These are phyloP conservation scores for Keithomyces neogunnii DNA, from an alignment of 2,329 filamentous ascomycete species.

Conservation along the genomic window DNA sequence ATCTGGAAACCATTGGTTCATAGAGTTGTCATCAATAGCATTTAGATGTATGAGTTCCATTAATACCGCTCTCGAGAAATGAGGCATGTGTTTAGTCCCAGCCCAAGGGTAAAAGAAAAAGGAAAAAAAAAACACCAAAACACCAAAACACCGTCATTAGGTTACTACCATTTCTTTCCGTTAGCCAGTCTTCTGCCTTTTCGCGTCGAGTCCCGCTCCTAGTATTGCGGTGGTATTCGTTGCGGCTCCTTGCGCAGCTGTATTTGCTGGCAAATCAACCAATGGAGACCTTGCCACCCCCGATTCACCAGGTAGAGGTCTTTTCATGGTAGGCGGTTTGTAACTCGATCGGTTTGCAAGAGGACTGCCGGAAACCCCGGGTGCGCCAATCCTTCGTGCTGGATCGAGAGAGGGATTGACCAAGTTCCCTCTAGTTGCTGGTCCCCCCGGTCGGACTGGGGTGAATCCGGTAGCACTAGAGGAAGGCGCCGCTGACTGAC, in stretches of 20 bases:
- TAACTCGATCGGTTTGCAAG: constrained; percentile 51
- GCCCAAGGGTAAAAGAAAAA: too few species aligned
- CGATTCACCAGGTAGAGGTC: constrained; percentile 29
- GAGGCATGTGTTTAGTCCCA: not conserved
- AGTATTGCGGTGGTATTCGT: constrained; percentile 2
- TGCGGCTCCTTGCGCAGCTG: constrained; percentile 13
- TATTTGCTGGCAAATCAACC: constrained; percentile 42
- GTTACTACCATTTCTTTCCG: not conserved
- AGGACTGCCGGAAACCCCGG: constrained; percentile 44
- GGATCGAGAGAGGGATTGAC: constrained; percentile 47
- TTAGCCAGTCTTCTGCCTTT: constrained; percentile 38
- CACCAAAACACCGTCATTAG: constrained; percentile 10
- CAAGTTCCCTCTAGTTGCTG: constrained; percentile 29
- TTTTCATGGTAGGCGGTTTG: constrained; percentile 50
- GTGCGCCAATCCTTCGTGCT: constrained; percentile 50
- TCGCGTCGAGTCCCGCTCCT: constrained; percentile 32
- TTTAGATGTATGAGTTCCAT: not conserved
- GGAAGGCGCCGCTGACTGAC: constrained; percentile 16
- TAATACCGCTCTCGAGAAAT: not conserved
- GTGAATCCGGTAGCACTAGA: constrained; percentile 19
- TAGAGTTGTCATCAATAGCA: not conserved
- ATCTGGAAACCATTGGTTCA: not conserved
- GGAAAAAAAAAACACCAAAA: constrained; percentile 15
- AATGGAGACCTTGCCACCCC: constrained; percentile 33
- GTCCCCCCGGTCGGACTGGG: constrained; percentile 19